Percentiles rank a stretch among this genome's conserved stretches.
Conservation (phyloP, 2,329 filamentous ascomycete genomes). For the Penicillium sp. region DNA sequence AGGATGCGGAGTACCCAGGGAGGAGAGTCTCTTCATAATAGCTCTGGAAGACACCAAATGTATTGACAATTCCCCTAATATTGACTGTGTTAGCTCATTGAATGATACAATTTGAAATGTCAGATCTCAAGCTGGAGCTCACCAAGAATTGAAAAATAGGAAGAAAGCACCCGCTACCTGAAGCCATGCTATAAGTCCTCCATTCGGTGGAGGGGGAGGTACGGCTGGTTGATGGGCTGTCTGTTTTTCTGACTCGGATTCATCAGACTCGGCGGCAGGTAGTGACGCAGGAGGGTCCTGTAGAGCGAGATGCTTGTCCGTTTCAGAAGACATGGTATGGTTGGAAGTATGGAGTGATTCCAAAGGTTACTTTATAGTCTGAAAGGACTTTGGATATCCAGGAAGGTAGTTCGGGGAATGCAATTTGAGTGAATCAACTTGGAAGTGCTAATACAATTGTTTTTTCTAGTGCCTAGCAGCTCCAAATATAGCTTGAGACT, state of each 20-base stretch:
- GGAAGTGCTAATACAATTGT: not conserved
- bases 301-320: not conserved
- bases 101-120: not conserved
- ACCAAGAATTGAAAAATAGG: slow-evolving; percentile 28
- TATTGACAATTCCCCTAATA: slow-evolving; percentile 40
- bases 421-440: not conserved
- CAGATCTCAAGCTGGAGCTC: not conserved
- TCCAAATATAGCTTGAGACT: not conserved
- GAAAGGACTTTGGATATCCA: not conserved
- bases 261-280: not conserved
- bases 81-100: not conserved
- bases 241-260: not conserved
- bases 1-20: slow-evolving; percentile 21
- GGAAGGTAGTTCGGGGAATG: not conserved
- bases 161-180: slow-evolving; percentile 26
- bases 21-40: slow-evolving; percentile 42
- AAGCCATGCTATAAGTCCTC: slow-evolving; percentile 23
- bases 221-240: not conserved
- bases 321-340: not conserved
- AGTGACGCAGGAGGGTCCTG: not conserved
- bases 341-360: not conserved
- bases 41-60: slow-evolving; percentile 49
- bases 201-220: slow-evolving; percentile 17
- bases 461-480: not conserved
- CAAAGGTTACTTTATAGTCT: not conserved